Percentiles rank a stretch among this genome's conserved stretches.
Conservation (phyloP, 306 rosid genomes). For the Prinsepia uniflora region DNA sequence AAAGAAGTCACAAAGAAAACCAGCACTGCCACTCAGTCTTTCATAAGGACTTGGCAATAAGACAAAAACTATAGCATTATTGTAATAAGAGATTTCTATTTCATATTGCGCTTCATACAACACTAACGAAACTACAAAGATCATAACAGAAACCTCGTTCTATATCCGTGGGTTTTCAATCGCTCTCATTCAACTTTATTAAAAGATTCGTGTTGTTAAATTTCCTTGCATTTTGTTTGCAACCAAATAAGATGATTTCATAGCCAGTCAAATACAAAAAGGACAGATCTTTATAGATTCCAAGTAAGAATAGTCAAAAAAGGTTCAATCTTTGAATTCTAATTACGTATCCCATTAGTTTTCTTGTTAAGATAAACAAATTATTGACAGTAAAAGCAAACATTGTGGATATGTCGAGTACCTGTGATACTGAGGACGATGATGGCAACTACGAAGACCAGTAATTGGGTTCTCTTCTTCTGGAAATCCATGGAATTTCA, state of each 20-base stretch:
- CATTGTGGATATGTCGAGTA: conserved; percentile 10
- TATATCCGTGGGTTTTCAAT: too few relatives aligned
- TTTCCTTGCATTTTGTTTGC: background rate
- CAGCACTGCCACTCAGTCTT: too few relatives aligned
- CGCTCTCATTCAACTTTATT: too few relatives aligned
- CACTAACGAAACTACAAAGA: too few relatives aligned
- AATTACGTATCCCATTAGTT: background rate
- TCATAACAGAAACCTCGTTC: too few relatives aligned
- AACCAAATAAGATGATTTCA: background rate
- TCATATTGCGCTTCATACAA: too few relatives aligned
- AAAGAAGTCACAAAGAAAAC: too few relatives aligned
- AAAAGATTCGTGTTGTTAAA: too few relatives aligned
- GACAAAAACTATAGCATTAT: background rate
- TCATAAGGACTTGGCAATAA: too few relatives aligned
- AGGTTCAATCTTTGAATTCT: background rate
- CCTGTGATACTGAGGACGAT: conserved; percentile 72
- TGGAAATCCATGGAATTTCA: conserved; percentile 51
- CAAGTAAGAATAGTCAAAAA: background rate
- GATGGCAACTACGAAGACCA: conserved; percentile 40
- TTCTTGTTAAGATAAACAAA: background rate
- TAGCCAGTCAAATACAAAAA: background rate
- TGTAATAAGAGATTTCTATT: background rate
- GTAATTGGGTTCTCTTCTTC: conserved; percentile 47
- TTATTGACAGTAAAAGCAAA: background rate
- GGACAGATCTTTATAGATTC: background rate